phyloP scores from a whole-genome alignment of 2,329 filamentous ascomycete species.

The Cercospora beticola region DNA sequence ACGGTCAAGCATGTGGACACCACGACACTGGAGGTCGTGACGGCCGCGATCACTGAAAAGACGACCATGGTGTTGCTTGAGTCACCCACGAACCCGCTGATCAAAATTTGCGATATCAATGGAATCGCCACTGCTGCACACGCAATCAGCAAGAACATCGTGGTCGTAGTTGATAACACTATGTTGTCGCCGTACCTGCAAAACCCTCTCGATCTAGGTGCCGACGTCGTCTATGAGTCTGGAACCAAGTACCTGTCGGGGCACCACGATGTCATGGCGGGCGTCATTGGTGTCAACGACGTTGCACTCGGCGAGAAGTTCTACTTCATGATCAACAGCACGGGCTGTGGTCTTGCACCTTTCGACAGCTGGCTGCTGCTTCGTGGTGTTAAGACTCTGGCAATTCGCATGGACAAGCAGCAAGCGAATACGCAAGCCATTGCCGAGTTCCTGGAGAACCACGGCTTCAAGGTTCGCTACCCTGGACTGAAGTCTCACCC shows the following conservation, averaged over 20 bases:
- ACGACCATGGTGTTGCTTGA: conserved; percentile 95
- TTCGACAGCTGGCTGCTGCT: conserved; percentile 96
- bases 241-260: conserved; percentile 97
- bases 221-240: conserved; percentile 95
- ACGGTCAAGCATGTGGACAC: conserved; percentile 96
- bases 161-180: conserved; percentile 96
- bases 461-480: conserved; percentile 93
- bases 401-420: conserved; percentile 98
- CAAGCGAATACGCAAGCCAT: conserved; percentile 89
- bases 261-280: conserved; percentile 98
- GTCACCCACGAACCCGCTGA: conserved; percentile 94
- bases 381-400: conserved; percentile 92
- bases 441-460: conserved; percentile 84
- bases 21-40: conserved; percentile 71
- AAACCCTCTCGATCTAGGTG: conserved; percentile 90
- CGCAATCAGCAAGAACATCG: conserved; percentile 70
- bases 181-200: conserved; percentile 96
- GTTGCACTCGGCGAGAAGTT: conserved; percentile 78
- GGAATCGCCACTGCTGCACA: conserved; percentile 76
- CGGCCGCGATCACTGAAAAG: conserved; percentile 68
- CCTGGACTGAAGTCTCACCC: conserved; percentile 92
- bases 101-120: conserved; percentile 94
- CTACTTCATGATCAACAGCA: conserved; percentile 96
- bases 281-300: conserved; percentile 90
- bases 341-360: conserved; percentile 87